Conservation (phyloP, 2,329 filamentous ascomycete genomes). For the Diplodia mutila region DNA sequence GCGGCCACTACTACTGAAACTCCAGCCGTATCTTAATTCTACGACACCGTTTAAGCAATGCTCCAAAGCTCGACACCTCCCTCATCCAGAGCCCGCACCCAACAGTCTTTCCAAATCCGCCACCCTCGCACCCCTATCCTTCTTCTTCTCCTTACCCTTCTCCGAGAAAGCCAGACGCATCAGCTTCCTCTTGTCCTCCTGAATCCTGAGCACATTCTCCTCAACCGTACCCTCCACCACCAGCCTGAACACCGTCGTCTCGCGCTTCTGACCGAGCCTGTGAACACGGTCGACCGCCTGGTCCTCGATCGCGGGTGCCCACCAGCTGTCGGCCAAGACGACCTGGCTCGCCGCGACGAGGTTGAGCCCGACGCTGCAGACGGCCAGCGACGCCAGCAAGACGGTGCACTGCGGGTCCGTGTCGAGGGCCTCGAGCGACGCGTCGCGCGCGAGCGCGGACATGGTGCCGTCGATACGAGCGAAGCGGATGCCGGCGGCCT, state of each 20-base stretch:
- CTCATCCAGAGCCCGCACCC: slow-evolving; percentile 21
- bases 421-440: slow-evolving; percentile 69
- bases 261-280: slow-evolving; percentile 67
- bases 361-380: slow-evolving; percentile 85
- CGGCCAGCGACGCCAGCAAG: slow-evolving; percentile 78
- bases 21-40: neutral
- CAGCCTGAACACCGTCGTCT: slow-evolving; percentile 78
- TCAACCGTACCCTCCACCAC: slow-evolving; percentile 82
- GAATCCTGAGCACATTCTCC: slow-evolving; percentile 77
- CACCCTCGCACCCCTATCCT: slow-evolving; percentile 39
- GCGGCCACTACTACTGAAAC: neutral
- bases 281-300: slow-evolving; percentile 84
- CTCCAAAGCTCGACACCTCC: neutral
- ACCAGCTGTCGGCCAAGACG: slow-evolving; percentile 84
- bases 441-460: slow-evolving; percentile 70
- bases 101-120: slow-evolving; percentile 50
- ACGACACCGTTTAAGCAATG: neutral
- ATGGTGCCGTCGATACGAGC: slow-evolving; percentile 82
- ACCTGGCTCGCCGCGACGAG: slow-evolving; percentile 85
- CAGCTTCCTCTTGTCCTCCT: slow-evolving; percentile 76
- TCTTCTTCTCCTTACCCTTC: slow-evolving; percentile 61
- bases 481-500: slow-evolving; percentile 63
- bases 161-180: slow-evolving; percentile 81
- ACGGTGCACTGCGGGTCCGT: slow-evolving; percentile 69
- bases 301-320: slow-evolving; percentile 88